Percentiles rank a stretch among this genome's conserved stretches.
These are phyloP conservation scores for Gonium pectorale DNA, from an alignment of 139 green algal species.

Conservation along the genomic window DNA sequence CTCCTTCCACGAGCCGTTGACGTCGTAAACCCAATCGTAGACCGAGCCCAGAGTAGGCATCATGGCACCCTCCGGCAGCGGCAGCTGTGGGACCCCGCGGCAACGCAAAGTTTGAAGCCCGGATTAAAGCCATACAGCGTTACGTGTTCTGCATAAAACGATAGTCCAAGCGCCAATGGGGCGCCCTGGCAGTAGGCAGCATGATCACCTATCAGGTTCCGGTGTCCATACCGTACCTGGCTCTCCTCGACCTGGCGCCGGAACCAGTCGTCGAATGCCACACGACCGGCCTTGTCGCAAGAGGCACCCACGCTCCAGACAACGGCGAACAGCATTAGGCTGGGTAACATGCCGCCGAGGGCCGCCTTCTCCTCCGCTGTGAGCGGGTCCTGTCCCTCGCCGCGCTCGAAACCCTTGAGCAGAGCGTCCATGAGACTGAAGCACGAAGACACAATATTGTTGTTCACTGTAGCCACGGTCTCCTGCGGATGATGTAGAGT, in stretches of 20 bases:
- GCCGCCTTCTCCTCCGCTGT: conserved; percentile 60
- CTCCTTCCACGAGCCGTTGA: background rate
- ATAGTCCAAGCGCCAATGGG: too few relatives aligned
- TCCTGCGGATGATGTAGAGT: conserved; percentile 54
- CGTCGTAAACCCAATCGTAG: conserved; percentile 80
- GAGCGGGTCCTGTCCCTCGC: conserved; percentile 57
- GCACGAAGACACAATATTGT: conserved; percentile 74
- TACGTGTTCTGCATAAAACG: too few relatives aligned
- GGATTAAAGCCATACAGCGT: too few relatives aligned
- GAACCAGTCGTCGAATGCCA: conserved; percentile 71
- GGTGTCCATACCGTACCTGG: too few relatives aligned
- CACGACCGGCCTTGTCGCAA: conserved; percentile 73
- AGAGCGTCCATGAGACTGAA: conserved; percentile 85
- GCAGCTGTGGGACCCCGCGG: background rate
- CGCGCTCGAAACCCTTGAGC: conserved; percentile 55
- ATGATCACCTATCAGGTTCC: too few relatives aligned
- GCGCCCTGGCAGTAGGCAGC: too few relatives aligned
- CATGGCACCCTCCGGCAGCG: conserved; percentile 47
- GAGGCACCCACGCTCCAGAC: conserved; percentile 82
- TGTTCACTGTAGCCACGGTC: conserved; percentile 79
- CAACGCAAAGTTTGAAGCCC: too few relatives aligned
- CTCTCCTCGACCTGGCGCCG: conserved; percentile 46
- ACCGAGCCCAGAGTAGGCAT: conserved; percentile 51
- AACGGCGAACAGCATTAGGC: conserved; percentile 80
- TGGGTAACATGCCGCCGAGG: conserved; percentile 59